Conservation (phyloP, 345 rosid genomes). For the Lepidium africanum region DNA sequence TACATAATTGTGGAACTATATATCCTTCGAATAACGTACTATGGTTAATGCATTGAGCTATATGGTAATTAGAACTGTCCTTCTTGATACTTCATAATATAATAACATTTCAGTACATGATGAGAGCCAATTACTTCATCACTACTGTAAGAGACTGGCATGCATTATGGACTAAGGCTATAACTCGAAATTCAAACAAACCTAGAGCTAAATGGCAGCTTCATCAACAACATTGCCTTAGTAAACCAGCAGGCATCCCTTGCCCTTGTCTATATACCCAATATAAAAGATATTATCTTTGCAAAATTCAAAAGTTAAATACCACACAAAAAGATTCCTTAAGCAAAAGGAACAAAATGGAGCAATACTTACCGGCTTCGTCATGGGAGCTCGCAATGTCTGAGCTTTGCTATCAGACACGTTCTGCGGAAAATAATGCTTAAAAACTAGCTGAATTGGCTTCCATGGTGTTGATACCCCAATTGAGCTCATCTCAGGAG, state of each 20-base stretch:
- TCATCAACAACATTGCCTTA: background rate
- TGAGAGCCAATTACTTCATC: background rate
- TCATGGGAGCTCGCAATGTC: conserved; percentile 41
- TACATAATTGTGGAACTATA: background rate
- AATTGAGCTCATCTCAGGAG: conserved; percentile 23
- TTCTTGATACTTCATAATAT: background rate
- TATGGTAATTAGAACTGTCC: background rate
- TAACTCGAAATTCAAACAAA: background rate
- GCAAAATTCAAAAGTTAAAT: background rate
- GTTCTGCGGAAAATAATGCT: conserved; percentile 29
- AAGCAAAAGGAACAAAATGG: background rate
- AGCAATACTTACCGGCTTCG: conserved; percentile 60
- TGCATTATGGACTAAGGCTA: background rate
- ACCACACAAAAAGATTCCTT: background rate
- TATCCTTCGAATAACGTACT: background rate
- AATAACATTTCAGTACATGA: background rate
- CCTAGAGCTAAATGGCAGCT: conserved; percentile 12
- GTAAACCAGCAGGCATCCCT: background rate
- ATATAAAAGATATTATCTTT: conserved; percentile 6
- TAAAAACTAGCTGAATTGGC: conserved; percentile 67
- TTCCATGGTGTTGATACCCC: conserved; percentile 44
- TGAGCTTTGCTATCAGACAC: conserved; percentile 26
- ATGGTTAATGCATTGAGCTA: background rate
- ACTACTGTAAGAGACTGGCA: background rate
- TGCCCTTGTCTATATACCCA: background rate